These are phyloP conservation scores for Nannochloropsis gaditana DNA, from an alignment of 108 stramenopile species.

Conservation along the genomic window DNA sequence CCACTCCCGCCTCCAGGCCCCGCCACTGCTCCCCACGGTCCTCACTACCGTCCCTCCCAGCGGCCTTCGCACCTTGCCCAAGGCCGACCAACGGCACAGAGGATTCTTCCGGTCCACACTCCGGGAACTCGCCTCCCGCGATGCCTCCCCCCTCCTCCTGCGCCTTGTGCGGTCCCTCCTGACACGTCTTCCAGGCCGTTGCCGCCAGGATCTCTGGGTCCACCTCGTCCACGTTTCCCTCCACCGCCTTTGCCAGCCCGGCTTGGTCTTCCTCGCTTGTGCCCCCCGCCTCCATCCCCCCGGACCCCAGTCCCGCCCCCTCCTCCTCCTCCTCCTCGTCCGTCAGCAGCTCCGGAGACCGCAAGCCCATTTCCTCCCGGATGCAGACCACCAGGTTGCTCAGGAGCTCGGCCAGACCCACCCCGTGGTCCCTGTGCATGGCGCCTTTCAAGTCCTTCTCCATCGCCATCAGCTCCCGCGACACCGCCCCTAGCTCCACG, in stretches of 20 bases:
- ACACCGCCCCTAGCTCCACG: conserved; percentile 10
- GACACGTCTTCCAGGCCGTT: background rate
- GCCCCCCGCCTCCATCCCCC: background rate
- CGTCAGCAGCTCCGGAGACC: background rate
- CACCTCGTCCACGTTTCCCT: background rate
- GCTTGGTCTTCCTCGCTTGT: background rate
- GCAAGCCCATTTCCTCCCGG: background rate
- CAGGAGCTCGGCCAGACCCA: background rate
- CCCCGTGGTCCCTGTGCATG: background rate
- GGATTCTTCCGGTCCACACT: background rate
- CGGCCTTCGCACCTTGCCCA: background rate
- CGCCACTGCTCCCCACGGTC: background rate
- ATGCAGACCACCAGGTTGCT: background rate
- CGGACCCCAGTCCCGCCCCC: background rate
- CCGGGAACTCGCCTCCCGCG: background rate
- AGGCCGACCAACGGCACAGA: background rate
- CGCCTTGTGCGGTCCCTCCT: background rate
- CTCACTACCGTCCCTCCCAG: background rate
- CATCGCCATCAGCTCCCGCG: background rate
- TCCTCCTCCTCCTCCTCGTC: background rate
- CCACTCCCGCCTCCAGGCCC: background rate
- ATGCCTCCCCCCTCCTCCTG: background rate
- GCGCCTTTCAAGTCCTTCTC: conserved; percentile 4
- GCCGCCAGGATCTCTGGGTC: background rate
- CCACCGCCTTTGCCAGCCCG: background rate